A percentile compares a stretch with the other conserved stretches of the same genome.
Evolutionary conservation across 495 filamentous ascomycete genomes (phyloP).

Genomic region (Penicillium ochrochloron): DNA sequence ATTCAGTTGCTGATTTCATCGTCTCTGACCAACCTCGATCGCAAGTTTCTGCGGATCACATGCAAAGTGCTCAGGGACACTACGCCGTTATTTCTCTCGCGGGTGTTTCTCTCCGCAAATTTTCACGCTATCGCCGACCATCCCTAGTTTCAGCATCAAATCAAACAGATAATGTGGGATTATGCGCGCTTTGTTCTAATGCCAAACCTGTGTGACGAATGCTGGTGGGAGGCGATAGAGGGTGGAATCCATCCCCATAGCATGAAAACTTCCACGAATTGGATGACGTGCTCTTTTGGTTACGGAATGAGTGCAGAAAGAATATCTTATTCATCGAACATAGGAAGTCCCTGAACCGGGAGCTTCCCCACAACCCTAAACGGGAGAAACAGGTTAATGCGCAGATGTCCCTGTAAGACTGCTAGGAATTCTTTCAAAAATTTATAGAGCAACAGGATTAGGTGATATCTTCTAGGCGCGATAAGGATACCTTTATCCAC

Average conservation of each 20-base stretch:
- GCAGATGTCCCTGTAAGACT: not conserved
- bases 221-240: not conserved
- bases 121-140: slow-evolving; percentile 20
- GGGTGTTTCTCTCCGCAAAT: slow-evolving; percentile 22
- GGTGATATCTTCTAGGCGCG: not conserved
- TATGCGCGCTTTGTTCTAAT: slow-evolving; percentile 25
- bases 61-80: slow-evolving; percentile 12
- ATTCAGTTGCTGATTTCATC: slow-evolving; percentile 10
- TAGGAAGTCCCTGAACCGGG: not conserved
- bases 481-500: slow-evolving; percentile 1
- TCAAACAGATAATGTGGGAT: slow-evolving; percentile 38
- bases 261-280: not conserved
- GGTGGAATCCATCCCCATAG: not conserved
- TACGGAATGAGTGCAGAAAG: not conserved
- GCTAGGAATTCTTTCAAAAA: not conserved
- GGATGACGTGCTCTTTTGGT: not conserved
- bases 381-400: not conserved
- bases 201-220: not conserved
- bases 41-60: slow-evolving; percentile 16
- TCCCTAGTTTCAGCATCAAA: slow-evolving; percentile 8
- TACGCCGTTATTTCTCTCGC: slow-evolving; percentile 7
- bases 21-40: slow-evolving; percentile 16
- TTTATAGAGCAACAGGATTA: not conserved
- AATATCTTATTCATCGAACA: slow-evolving; percentile 1
- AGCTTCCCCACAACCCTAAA: not conserved